These are phyloP conservation scores for Microbotryum scabiosae DNA, from an alignment of 1,284 basidiomycete species.

Conservation along the genomic window DNA sequence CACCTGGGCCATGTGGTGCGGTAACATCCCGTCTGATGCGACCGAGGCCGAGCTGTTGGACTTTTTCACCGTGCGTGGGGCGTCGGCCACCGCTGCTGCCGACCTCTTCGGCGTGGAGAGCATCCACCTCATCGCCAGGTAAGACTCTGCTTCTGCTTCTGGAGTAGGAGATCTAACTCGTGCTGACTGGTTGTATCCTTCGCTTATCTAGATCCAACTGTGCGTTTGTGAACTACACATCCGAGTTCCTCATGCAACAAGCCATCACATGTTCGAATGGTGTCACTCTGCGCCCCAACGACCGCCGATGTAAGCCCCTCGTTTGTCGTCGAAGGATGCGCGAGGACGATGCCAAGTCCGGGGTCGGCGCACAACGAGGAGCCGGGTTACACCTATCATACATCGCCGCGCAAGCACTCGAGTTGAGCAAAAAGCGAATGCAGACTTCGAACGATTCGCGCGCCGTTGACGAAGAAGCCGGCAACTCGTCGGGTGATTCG, in stretches of 20 bases:
- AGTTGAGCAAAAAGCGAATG: no score
- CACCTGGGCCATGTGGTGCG: not conserved
- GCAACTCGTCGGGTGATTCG: not conserved
- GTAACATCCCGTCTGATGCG: not conserved
- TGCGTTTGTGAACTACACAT: conserved; percentile 7
- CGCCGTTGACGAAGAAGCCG: not conserved
- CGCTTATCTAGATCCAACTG: conserved; percentile 1
- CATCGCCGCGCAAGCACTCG: not conserved
- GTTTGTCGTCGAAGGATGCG: conserved; percentile 1
- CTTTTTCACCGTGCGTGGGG: not conserved
- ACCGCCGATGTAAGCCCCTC: conserved; percentile 5
- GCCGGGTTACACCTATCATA: not conserved
- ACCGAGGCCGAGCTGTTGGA: not conserved
- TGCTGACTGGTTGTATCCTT: no score
- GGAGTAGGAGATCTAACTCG: no score
- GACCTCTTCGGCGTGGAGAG: not conserved
- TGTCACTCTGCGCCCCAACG: not conserved
- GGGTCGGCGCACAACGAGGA: conserved; percentile 4
- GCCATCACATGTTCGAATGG: not conserved
- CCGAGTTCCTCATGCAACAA: not conserved
- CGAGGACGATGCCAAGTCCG: conserved; percentile 6
- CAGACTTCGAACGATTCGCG: no score
- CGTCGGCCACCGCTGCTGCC: not conserved
- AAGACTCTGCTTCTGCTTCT: no score
- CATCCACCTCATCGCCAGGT: not conserved